phyloP scores from a whole-genome alignment of 2,329 filamentous ascomycete genomes.

The Epichloe amarillans region DNA sequence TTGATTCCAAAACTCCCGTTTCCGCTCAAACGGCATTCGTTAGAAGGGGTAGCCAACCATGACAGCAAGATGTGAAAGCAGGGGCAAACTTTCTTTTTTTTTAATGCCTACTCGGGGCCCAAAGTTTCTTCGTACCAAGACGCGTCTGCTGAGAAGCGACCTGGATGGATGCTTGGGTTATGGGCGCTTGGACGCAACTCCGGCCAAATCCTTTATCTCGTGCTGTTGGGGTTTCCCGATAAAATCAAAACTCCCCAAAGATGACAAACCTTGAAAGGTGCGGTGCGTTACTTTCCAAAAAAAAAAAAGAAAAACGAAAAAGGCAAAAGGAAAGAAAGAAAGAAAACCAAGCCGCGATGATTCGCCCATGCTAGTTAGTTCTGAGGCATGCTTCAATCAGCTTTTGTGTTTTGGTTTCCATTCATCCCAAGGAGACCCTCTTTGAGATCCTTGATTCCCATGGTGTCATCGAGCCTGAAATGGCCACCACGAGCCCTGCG shows the following conservation, averaged over 20 bases:
- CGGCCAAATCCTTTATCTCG: background rate
- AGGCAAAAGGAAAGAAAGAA: background rate
- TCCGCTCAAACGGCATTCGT: background rate
- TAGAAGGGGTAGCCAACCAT: background rate
- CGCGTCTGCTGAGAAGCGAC: background rate
- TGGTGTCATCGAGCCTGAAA: constrained; percentile 48
- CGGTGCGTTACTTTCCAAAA: constrained; percentile 4
- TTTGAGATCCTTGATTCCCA: constrained; percentile 40
- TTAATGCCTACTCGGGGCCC: background rate
- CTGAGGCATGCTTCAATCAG: constrained; percentile 15
- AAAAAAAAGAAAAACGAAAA: background rate
- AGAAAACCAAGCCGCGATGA: background rate
- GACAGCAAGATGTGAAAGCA: background rate
- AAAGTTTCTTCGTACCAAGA: background rate
- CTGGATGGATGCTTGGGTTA: background rate
- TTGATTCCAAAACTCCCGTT: constrained; percentile 15
- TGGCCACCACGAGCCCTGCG: constrained; percentile 41
- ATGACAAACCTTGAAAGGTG: constrained; percentile 1
- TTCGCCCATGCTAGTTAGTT: background rate
- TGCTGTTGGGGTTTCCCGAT: background rate
- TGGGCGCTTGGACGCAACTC: background rate
- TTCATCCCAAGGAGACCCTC: constrained; percentile 47
- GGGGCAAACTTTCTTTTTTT: background rate
- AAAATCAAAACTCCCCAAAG: background rate
- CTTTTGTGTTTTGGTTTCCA: constrained; percentile 22